Conservation (phyloP, 495 filamentous ascomycete genomes). For the Aspergillus incahuasiensis region DNA sequence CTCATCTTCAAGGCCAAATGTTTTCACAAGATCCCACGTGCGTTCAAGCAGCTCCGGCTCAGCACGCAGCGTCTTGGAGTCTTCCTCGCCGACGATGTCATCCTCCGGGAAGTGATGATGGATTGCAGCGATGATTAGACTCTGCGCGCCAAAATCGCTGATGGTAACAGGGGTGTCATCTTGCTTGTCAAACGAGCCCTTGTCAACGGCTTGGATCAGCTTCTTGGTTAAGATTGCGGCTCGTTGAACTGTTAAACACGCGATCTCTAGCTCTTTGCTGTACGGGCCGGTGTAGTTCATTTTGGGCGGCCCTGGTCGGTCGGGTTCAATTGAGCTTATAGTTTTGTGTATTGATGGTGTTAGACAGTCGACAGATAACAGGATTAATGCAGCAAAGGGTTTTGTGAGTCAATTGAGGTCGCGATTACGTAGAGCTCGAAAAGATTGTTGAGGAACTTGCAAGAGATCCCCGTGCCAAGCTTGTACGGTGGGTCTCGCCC, state of each 20-base stretch:
- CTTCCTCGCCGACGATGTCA: conserved; percentile 59
- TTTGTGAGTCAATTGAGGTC: neutral
- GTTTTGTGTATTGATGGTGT: too few relatives aligned
- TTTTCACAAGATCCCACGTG: conserved; percentile 47
- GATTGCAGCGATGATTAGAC: conserved; percentile 54
- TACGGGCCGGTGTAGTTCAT: conserved; percentile 28
- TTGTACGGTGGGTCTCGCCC: too few relatives aligned
- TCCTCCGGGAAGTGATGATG: conserved; percentile 51
- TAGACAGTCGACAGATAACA: too few relatives aligned
- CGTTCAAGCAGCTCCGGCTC: conserved; percentile 46
- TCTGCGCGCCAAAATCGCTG: conserved; percentile 65
- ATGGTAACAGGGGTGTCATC: conserved; percentile 61
- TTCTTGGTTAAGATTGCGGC: conserved; percentile 50
- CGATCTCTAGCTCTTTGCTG: conserved; percentile 46
- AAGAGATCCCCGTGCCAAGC: too few relatives aligned
- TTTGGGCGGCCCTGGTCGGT: neutral
- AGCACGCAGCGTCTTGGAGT: conserved; percentile 47
- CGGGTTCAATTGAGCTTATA: neutral
- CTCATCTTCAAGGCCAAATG: conserved; percentile 34
- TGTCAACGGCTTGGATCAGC: conserved; percentile 43
- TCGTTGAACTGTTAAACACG: conserved; percentile 49
- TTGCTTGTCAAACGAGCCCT: conserved; percentile 49
- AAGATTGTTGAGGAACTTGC: too few relatives aligned
- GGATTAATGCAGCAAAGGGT: neutral
- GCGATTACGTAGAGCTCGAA: too few relatives aligned